Conservation (phyloP, 768 basidiomycete genomes). For the Lepiota subincarnata region DNA sequence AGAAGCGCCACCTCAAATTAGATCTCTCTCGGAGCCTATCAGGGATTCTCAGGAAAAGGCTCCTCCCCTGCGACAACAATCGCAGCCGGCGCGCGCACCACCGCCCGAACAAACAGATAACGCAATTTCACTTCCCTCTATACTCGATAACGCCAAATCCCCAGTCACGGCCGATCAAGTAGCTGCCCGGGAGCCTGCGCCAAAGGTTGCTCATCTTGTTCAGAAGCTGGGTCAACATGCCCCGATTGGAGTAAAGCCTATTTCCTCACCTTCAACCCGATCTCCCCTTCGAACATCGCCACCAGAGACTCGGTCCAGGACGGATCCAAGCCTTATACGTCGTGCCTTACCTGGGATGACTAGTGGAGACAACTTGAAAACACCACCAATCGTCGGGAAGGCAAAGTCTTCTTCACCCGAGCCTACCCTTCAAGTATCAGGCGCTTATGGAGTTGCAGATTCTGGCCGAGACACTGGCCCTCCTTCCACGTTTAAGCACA, state of each 20-base stretch:
- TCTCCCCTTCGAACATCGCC: not conserved
- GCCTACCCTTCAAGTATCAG: not conserved
- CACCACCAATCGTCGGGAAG: not conserved
- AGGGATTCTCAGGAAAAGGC: not conserved
- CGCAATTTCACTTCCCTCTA: not conserved
- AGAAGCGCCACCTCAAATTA: not conserved
- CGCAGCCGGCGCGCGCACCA: not conserved
- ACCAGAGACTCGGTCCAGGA: not conserved
- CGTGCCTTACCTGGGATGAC: slow-evolving; percentile 41
- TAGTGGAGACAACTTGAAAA: not conserved
- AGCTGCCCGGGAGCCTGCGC: not conserved
- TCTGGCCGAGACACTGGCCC: slow-evolving; percentile 3
- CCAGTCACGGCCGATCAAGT: not conserved
- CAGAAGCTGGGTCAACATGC: slow-evolving; percentile 30
- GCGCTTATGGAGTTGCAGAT: not conserved
- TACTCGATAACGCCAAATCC: not conserved
- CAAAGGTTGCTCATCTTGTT: slow-evolving; percentile 18
- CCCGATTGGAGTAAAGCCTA: slow-evolving; percentile 27
- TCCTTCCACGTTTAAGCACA: not conserved
- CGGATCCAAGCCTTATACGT: slow-evolving; percentile 16
- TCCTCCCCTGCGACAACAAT: not conserved
- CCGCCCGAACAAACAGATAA: not conserved
- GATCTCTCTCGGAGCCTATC: not conserved
- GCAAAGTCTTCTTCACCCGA: slow-evolving; percentile 7
- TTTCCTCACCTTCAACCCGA: not conserved